Evolutionary conservation across 768 basidiomycete genomes (phyloP).

Genomic region (Calvatia gigantea): DNA sequence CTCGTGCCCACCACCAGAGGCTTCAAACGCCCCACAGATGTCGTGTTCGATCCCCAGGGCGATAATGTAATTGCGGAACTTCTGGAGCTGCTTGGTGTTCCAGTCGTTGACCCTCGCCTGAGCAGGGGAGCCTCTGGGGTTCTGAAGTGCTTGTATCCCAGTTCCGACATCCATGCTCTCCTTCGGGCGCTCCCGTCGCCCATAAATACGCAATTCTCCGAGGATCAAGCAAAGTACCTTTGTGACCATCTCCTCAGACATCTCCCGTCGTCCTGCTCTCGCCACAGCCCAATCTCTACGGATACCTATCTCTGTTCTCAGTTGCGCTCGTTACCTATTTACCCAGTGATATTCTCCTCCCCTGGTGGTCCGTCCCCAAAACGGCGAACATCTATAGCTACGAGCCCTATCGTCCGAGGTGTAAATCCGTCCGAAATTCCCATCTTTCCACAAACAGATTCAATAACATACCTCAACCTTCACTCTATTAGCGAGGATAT

Average conservation of each 20-base stretch:
- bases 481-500: constrained; percentile 1
- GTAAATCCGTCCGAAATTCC: background rate
- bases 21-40: constrained; percentile 20
- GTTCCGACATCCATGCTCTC: constrained; percentile 22
- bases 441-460: background rate
- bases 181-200: constrained; percentile 22
- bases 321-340: constrained; percentile 24
- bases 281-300: constrained; percentile 5
- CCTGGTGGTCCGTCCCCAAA: background rate
- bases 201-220: background rate
- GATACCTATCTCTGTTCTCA: constrained; percentile 4
- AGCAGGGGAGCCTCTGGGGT: constrained; percentile 13
- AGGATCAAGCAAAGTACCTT: background rate
- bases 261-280: background rate
- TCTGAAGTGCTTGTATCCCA: background rate
- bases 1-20: constrained; percentile 32
- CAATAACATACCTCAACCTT: constrained; percentile 1
- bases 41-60: constrained; percentile 24
- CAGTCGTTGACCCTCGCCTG: constrained; percentile 31
- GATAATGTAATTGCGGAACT: constrained; percentile 10
- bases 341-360: constrained; percentile 22
- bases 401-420: background rate
- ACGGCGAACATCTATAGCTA: background rate
- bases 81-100: constrained; percentile 27
- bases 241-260: constrained; percentile 5